Evolutionary conservation across 2,329 filamentous ascomycete species (phyloP), one percentile per base, ranked within the genome.

Genomic region (Incumbomyces lentus): DNA sequence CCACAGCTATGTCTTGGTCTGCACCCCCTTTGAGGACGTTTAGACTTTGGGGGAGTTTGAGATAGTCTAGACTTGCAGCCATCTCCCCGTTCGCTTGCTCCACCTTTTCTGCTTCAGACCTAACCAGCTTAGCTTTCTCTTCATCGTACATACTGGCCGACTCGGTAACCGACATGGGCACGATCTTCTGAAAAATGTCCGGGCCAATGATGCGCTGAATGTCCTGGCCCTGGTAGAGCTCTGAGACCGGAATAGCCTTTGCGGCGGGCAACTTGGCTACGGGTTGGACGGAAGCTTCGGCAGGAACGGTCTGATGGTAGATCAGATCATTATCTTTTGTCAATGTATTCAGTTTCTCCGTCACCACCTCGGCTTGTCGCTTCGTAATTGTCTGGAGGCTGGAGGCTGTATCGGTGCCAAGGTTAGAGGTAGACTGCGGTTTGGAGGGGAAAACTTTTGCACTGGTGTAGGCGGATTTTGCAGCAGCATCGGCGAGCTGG

Each of bases 271-370:
- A 74, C 63, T 96, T 98, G 2, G 88, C 77, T 40, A 98, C 88
- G 1, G 83, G 76, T 1, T 86, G 70, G 11, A 98, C 69, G 22
- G 82, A 83, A 3, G 88, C 85, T 64, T 95, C 88, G 8, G 82
- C 81, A 0, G 92, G 90, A 1, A 98, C 82, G 1, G 80, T 82
- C 57, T 96, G 87, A 62, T 98, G 92, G 61, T 98, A 98, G 62
- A 98, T 95, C 64, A 92, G 96, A 62, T 98, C 92, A 56, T 98
- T 98, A 64, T 98, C 92, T 59, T 94, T 95, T 55, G 76, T 74
- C 41, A 89, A 74, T 50, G 86, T 81, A 14, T 72, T 71, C 17
- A 95, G 70, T 62, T 85, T 89, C 51, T 90, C 84, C 61, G 94
- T 84, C 2, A 95, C 82, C 29, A 79, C 82, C 0, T 84, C 73